A percentile compares a stretch with the other conserved stretches of the same genome.
These are phyloP conservation scores for Dimargaris cristalligena DNA, from an alignment of 192 early-diverging fungal genomes.

Conservation along the genomic window DNA sequence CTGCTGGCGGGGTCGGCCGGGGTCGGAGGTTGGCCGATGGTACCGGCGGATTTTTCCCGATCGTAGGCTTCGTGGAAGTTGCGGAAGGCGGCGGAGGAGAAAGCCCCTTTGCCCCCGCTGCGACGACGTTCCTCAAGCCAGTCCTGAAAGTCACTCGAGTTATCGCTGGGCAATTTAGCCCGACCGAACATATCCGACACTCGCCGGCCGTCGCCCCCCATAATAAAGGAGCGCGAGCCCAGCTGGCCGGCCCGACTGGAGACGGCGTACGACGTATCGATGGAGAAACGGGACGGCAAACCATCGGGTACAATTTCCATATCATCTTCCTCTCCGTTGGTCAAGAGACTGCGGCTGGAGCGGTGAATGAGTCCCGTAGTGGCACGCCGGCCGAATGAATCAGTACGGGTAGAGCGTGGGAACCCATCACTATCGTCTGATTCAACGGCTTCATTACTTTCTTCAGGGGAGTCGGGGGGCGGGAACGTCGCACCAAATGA, in stretches of 20 bases:
- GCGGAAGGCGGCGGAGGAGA: conserved; percentile 3
- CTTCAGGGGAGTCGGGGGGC: no score
- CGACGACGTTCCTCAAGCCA: conserved; percentile 6
- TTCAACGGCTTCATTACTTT: not conserved
- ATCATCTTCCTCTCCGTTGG: no score
- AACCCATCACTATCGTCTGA: not conserved
- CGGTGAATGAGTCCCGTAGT: conserved; percentile 2
- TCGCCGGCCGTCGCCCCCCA: not conserved
- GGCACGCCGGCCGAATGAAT: not conserved
- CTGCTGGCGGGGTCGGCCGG: no score
- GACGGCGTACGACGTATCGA: not conserved
- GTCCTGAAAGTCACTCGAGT: not conserved
- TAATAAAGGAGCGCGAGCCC: no score
- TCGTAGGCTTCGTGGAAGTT: conserved; percentile 8
- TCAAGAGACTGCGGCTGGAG: no score
- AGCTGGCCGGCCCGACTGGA: no score
- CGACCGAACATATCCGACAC: not conserved
- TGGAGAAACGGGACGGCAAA: not conserved
- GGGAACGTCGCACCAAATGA: no score
- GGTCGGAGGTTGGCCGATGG: no score
- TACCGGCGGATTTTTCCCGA: not conserved
- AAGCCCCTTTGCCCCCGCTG: conserved; percentile 3
- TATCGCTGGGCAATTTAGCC: not conserved
- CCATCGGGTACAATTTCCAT: not conserved
- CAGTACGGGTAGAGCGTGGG: not conserved